Evolutionary conservation across 192 early-diverging fungal species (phyloP), one percentile per base, ranked within the genome.

Genomic region (Coemansia sp.): DNA sequence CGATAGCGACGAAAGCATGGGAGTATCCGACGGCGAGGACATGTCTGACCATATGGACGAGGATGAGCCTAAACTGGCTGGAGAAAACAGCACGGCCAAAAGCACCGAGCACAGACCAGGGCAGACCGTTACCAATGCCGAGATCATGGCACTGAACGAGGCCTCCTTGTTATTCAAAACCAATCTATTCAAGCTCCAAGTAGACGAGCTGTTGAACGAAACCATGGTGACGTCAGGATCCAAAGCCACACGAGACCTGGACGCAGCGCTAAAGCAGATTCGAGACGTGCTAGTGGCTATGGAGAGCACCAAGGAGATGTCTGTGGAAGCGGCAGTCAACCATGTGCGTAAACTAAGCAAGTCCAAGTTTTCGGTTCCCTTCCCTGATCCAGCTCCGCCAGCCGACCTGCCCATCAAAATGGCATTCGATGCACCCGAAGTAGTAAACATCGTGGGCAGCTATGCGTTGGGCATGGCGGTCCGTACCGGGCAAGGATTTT

Each of bases 101-200:
- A 1, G 23, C 4, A 26, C 23, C 23, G 23, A 26, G 23, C 23
- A 4, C 18, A 20, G 42, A 18, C 5, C 3, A 16, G 42, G 18
- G 23, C 23, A 40, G 19, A 57, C 42, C 19, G 87, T 88, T 2
- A 87, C 88, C 11, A 85, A 83, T 53, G 87, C 88, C 7, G 94
- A 97, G 70, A 83, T 97, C 28, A 86, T 89, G 64, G 83, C 84
- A 45, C 67, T 94, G 57, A 87, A 86, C 71, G 91, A 94, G 52
- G 87, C 90, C 0, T 80, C 85, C 5, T 82, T 90, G 53, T 70
- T 96, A 42, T 91, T 87, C 79, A 92, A 94, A 57, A 87, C 87
- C 42, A 95, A 94, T 70, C 80, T 98, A 51, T 94, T 95, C 80
- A 88, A 87, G 69, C 77, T 98, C 38, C 91, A 96, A 79, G 81